phyloP scores from a whole-genome alignment of 257 asterid genomes.

The Forsythia suspensa region DNA sequence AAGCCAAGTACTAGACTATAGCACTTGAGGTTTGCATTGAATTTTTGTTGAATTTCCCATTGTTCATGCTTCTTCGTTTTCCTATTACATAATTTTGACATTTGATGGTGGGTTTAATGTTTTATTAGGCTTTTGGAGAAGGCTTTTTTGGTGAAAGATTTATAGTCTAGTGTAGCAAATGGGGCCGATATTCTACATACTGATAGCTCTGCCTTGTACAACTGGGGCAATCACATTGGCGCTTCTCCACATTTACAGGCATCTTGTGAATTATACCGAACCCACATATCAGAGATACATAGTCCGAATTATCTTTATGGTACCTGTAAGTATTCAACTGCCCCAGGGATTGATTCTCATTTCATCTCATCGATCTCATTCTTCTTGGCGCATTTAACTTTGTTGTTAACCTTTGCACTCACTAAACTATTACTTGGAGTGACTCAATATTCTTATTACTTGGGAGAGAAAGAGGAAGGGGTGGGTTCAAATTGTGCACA shows the following conservation, averaged over 20 bases:
- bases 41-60: background rate
- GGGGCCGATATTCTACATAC: conserved; percentile 77
- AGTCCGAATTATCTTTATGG: conserved; percentile 97
- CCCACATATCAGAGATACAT: conserved; percentile 93
- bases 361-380: background rate
- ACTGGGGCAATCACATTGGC: conserved; percentile 79
- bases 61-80: background rate
- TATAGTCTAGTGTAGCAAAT: conserved; percentile 35
- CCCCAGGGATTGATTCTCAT: background rate
- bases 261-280: conserved; percentile 89
- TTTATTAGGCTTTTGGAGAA: conserved; percentile 17
- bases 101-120: conserved; percentile 15
- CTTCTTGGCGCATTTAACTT: background rate
- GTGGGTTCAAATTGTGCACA: background rate
- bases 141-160: conserved; percentile 19
- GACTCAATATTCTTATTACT: background rate
- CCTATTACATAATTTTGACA: background rate
- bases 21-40: conserved; percentile 33
- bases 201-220: conserved; percentile 93
- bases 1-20: background rate
- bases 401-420: background rate
- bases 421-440: background rate
- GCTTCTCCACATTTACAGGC: conserved; percentile 73
- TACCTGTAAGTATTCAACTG: conserved; percentile 69
- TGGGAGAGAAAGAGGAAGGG: background rate